Conservation (phyloP, 371 early-diverging fungal genomes). For the Mucor irregularis region DNA sequence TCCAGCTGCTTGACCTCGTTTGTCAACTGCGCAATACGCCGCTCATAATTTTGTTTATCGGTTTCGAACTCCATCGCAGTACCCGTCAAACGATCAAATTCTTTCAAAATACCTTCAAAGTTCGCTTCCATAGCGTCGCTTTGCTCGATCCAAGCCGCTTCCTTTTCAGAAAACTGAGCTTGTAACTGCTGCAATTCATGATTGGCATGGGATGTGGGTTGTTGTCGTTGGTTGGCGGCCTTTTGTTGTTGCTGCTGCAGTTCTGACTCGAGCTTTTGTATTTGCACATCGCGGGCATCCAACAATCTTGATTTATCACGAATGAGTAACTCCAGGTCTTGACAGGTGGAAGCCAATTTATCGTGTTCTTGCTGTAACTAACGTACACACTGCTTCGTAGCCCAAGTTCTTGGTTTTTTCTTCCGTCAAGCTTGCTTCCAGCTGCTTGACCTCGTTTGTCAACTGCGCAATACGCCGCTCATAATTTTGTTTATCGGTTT, state of each 20-base stretch:
- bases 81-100: slow-evolving; percentile 58
- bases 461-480: slow-evolving; percentile 44
- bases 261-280: slow-evolving; percentile 30
- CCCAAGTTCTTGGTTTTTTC: slow-evolving; percentile 40
- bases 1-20: slow-evolving; percentile 37
- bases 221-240: too few relatives aligned
- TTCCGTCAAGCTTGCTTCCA: slow-evolving; percentile 41
- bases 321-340: slow-evolving; percentile 46
- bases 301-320: slow-evolving; percentile 35
- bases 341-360: slow-evolving; percentile 27
- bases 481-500: slow-evolving; percentile 45
- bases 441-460: slow-evolving; percentile 23
- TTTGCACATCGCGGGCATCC: slow-evolving; percentile 44
- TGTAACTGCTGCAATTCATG: too few relatives aligned
- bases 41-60: slow-evolving; percentile 46
- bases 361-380: slow-evolving; percentile 32
- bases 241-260: background rate
- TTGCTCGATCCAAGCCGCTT: slow-evolving; percentile 45
- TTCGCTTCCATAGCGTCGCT: slow-evolving; percentile 49
- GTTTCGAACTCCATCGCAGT: slow-evolving; percentile 58
- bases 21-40: slow-evolving; percentile 38
- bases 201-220: too few relatives aligned
- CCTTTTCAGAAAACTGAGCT: slow-evolving; percentile 35
- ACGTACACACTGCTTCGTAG: slow-evolving; percentile 20
- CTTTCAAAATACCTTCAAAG: slow-evolving; percentile 55